phyloP scores from a whole-genome alignment of 2,329 filamentous ascomycete species.

The Arthrobotrys conoides region DNA sequence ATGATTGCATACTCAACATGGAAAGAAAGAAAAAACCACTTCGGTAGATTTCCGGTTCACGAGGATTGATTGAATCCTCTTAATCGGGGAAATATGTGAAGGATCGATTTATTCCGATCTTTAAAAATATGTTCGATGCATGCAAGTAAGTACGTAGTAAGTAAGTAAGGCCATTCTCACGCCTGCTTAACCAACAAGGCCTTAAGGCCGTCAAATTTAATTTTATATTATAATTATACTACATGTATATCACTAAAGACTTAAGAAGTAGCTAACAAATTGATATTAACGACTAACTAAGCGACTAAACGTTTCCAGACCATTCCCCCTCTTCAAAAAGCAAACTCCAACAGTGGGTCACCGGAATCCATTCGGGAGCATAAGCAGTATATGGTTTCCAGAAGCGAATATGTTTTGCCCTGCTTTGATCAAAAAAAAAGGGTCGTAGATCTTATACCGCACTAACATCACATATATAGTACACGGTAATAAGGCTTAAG shows the following conservation, averaged over 20 bases:
- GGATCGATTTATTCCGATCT: background rate
- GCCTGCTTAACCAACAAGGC: background rate
- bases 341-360: background rate
- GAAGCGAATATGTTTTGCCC: slow-evolving; percentile 27
- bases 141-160: no score
- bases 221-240: background rate
- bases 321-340: background rate
- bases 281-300: no score
- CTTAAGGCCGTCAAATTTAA: no score
- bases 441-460: background rate
- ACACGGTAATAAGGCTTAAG: background rate
- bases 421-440: slow-evolving; percentile 17
- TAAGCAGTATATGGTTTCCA: slow-evolving; percentile 46
- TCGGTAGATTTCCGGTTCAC: no score
- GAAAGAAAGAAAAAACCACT: no score
- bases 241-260: no score
- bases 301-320: no score
- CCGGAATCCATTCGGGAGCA: slow-evolving; percentile 9
- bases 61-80: background rate
- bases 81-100: slow-evolving; percentile 5
- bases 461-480: background rate
- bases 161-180: background rate
- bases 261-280: no score
- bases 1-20: background rate
- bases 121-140: background rate